Evolutionary conservation across 371 early-diverging fungal genomes (phyloP).

Genomic region (Mortierella sp.): DNA sequence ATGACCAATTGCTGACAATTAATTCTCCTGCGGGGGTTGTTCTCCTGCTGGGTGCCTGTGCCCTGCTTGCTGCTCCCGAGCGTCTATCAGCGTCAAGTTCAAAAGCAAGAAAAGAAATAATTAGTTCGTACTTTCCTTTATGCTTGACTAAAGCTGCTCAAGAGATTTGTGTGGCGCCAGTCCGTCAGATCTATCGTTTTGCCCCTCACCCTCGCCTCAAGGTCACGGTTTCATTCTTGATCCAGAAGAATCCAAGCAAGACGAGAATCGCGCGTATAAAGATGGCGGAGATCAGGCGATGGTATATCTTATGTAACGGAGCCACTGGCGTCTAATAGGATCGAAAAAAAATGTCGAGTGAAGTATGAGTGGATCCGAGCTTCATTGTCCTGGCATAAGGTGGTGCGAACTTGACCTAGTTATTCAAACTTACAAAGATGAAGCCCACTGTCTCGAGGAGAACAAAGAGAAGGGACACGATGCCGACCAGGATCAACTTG

Average conservation of each 20-base stretch:
- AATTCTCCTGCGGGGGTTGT: conserved; percentile 70
- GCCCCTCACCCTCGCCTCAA: conserved; percentile 64
- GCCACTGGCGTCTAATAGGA: conserved; percentile 56
- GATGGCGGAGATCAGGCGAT: conserved; percentile 53
- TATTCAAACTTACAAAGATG: conserved; percentile 43
- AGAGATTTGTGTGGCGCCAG: too few species aligned
- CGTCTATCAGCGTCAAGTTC: conserved; percentile 19
- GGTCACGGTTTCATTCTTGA: conserved; percentile 67
- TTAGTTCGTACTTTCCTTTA: too few species aligned
- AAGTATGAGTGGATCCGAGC: background rate
- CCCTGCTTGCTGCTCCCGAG: conserved; percentile 36
- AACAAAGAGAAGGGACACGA: conserved; percentile 54
- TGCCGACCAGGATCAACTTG: conserved; percentile 58
- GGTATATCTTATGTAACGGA: conserved; percentile 61
- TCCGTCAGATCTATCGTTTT: background rate
- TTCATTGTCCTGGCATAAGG: conserved; percentile 18
- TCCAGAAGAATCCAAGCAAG: conserved; percentile 75
- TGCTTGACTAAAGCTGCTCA: too few species aligned
- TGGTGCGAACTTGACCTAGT: background rate
- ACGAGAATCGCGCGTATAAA: conserved; percentile 68
- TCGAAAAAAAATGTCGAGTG: conserved; percentile 11
- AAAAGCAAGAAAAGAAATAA: background rate
- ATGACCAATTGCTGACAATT: conserved; percentile 86
- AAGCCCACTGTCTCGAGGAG: conserved; percentile 54
- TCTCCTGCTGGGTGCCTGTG: conserved; percentile 33